Percentiles rank a stretch among this genome's conserved stretches.
phyloP scores from a whole-genome alignment of 2,329 filamentous ascomycete genomes.

The Claviceps spartinae region DNA sequence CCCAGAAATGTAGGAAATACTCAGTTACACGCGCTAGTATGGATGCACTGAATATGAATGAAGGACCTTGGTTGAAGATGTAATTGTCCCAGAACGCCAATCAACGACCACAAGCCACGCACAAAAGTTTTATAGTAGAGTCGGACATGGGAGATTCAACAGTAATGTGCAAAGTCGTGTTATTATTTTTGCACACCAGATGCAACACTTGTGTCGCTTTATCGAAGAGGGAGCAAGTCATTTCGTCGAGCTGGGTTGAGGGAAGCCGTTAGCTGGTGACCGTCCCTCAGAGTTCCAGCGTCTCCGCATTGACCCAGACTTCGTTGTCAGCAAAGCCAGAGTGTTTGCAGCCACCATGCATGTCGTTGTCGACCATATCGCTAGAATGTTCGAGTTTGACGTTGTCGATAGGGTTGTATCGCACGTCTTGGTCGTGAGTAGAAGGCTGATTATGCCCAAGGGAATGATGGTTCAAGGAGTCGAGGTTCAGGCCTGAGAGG shows the following conservation, averaged over 20 bases:
- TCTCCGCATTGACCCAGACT: slow-evolving; percentile 5
- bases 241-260: not conserved
- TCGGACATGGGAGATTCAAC: too few relatives aligned
- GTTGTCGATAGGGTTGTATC: slow-evolving; percentile 2
- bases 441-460: slow-evolving; percentile 8
- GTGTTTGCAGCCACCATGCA: slow-evolving; percentile 14
- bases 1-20: slow-evolving; percentile 5
- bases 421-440: slow-evolving; percentile 8
- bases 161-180: too few relatives aligned
- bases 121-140: not conserved
- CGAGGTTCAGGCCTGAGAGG: slow-evolving; percentile 17
- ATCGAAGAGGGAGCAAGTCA: not conserved
- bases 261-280: not conserved
- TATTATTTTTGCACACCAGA: not conserved
- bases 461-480: slow-evolving; percentile 15
- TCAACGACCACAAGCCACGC: not conserved
- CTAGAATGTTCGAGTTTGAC: slow-evolving; percentile 15
- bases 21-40: slow-evolving; percentile 1
- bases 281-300: slow-evolving; percentile 3
- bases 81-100: not conserved
- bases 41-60: slow-evolving; percentile 1
- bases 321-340: slow-evolving; percentile 6
- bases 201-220: not conserved
- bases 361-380: slow-evolving; percentile 11
- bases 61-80: not conserved